Percentiles rank a stretch among this genome's conserved stretches.
Evolutionary conservation across 78 protist genomes (phyloP).

Genomic region (Andalucia godoyi): DNA sequence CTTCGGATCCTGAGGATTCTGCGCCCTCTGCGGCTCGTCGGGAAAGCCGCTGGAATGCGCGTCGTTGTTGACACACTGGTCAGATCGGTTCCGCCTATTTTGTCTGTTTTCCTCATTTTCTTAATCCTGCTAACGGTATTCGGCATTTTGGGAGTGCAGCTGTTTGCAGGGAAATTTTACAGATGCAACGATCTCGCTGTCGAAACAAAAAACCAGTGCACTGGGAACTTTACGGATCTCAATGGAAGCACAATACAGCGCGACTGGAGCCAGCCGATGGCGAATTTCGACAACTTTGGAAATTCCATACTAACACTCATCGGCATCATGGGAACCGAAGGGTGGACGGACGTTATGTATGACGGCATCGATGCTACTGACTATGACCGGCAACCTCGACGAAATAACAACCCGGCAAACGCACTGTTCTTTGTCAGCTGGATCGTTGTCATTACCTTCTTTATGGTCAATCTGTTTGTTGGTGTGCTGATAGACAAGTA

Average conservation of each 20-base stretch:
- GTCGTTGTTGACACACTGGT: slow-evolving; percentile 3
- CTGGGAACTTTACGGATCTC: neutral
- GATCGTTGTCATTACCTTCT: slow-evolving; percentile 13
- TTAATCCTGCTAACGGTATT: neutral
- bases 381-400: neutral
- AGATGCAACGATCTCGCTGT: slow-evolving; percentile 3
- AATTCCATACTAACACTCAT: slow-evolving; percentile 2
- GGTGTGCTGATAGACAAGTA: slow-evolving; percentile 8
- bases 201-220: neutral
- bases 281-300: slow-evolving; percentile 4
- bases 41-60: slow-evolving; percentile 4
- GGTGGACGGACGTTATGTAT: slow-evolving; percentile 8
- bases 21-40: slow-evolving; percentile 50
- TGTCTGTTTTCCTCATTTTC: neutral
- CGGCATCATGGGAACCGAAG: neutral
- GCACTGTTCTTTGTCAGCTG: slow-evolving; percentile 8
- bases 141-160: slow-evolving; percentile 20
- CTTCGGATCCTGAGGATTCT: slow-evolving; percentile 27
- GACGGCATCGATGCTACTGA: neutral
- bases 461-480: slow-evolving; percentile 16
- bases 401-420: neutral
- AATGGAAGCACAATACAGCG: neutral
- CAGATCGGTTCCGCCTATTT: neutral
- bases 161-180: slow-evolving; percentile 9
- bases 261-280: neutral